Evolutionary conservation across 441 rosid species (phyloP).

Genomic region (Syzygium malaccense): DNA sequence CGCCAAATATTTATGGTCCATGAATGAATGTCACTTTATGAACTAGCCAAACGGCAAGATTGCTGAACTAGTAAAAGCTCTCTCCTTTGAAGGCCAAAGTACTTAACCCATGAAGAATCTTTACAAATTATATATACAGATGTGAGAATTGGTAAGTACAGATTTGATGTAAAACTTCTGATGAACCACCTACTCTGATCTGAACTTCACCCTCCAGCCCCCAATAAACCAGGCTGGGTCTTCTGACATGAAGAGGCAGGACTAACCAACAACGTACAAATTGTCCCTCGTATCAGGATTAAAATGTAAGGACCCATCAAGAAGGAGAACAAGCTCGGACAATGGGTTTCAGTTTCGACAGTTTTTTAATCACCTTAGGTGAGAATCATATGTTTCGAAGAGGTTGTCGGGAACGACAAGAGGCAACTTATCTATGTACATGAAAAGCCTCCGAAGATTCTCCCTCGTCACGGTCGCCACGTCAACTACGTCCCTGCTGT

Average conservation of each 20-base stretch:
- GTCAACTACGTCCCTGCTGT: background rate
- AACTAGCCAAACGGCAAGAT: background rate
- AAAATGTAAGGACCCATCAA: background rate
- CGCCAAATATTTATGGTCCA: background rate
- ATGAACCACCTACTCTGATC: background rate
- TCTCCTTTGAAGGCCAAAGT: background rate
- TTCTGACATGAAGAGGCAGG: constrained; percentile 23
- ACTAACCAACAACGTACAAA: background rate
- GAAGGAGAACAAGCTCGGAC: background rate
- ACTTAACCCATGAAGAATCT: background rate
- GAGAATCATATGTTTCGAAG: background rate
- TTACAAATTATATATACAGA: constrained; percentile 37
- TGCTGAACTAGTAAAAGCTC: background rate
- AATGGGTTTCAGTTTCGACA: background rate
- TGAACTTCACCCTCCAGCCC: constrained; percentile 24
- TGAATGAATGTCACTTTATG: background rate
- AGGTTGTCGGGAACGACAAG: background rate
- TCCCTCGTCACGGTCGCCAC: background rate
- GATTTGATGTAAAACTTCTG: constrained; percentile 5
- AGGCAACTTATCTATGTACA: background rate
- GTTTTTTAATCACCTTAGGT: background rate
- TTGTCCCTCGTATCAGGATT: background rate
- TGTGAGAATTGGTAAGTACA: constrained; percentile 14
- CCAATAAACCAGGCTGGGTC: constrained; percentile 22
- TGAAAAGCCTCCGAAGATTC: background rate